Evolutionary conservation across 2,329 filamentous ascomycete genomes (phyloP).

Genomic region (Beauveria bassiana): DNA sequence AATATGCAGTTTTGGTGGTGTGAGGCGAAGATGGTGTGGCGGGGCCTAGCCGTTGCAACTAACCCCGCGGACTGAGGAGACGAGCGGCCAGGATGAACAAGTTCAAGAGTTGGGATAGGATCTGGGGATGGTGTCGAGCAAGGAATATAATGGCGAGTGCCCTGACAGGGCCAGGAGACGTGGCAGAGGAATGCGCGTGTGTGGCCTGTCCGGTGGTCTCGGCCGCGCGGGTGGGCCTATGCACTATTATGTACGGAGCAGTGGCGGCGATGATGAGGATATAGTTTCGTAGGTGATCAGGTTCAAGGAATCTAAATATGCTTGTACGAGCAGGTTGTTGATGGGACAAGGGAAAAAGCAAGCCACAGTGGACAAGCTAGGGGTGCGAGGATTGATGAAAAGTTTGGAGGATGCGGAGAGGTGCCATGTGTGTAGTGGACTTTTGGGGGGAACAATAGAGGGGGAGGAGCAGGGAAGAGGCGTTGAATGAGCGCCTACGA

Average conservation of each 20-base stretch:
- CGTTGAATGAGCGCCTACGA: not conserved
- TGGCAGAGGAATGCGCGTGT: not conserved
- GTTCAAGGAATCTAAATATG: not conserved
- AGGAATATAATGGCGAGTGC: not conserved
- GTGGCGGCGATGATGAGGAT: not conserved
- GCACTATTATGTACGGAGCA: not conserved
- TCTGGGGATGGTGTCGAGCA: conserved; percentile 5
- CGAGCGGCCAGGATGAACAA: not conserved
- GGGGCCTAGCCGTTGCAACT: conserved; percentile 5
- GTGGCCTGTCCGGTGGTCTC: not conserved
- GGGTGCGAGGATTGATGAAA: not conserved
- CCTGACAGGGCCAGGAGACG: not conserved
- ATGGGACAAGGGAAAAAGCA: not conserved
- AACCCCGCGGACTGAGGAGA: not conserved
- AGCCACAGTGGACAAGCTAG: conserved; percentile 4
- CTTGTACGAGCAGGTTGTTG: not conserved
- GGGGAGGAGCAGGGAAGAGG: not conserved
- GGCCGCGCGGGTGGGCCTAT: not conserved
- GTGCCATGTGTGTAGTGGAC: conserved; percentile 5
- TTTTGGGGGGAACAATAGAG: not conserved
- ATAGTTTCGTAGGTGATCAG: not conserved
- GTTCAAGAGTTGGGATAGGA: not conserved
- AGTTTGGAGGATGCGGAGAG: conserved; percentile 2
- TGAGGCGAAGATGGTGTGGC: not conserved
- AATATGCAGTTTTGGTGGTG: conserved; percentile 4